Evolutionary conservation across 257 asterid genomes (phyloP), one percentile per base, ranked within the genome.

Genomic region (Ajuga chamaepitys): DNA sequence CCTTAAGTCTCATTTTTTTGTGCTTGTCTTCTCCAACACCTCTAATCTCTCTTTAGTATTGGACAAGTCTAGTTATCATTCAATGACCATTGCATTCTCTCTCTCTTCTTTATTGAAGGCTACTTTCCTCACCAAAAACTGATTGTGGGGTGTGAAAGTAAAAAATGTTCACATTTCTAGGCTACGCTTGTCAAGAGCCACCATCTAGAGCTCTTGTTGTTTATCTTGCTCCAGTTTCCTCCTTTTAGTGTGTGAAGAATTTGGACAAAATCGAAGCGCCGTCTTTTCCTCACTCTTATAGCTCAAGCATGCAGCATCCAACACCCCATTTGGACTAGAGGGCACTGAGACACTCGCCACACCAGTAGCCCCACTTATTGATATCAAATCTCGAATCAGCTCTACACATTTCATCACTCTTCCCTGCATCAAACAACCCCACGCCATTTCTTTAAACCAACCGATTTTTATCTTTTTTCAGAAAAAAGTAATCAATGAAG

Each of bases 251-350:
- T 73, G 68, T 70, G 85, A 64, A 46, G 82, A 69, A 64, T 60
- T 70, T 68, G 80, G 77, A 53, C 78, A 70, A 52, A 81, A 79
- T 63, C 70, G 74, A 57, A 30, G 4, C 4, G 66, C 67, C 44
- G 80, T 64, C 75, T 64, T 74, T 47, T 74, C 84, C 58, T 79
- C 86, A 74, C 79, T 85, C 74, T 64, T 74, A 46, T 62, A 68
- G 82, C 92, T 88, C 78, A 82, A 54, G 57, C 81, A 68, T 44
- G 76, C 83, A 45, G 78, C 93, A 17, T 88, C 95, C 68, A 86
- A 61, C 58, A 86, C 91, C 69, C 91, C 88, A 70, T 66, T 81
- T 16, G 91, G 94, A 66, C 91, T 89, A 41, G 70, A 78, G 46
- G 89, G 81, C 41, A 75, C 55, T 12, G 71, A 51, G 28, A 70